These are phyloP conservation scores for Blastocystis sp. DNA, from an alignment of 352 stramenopile genomes.

Conservation along the genomic window DNA sequence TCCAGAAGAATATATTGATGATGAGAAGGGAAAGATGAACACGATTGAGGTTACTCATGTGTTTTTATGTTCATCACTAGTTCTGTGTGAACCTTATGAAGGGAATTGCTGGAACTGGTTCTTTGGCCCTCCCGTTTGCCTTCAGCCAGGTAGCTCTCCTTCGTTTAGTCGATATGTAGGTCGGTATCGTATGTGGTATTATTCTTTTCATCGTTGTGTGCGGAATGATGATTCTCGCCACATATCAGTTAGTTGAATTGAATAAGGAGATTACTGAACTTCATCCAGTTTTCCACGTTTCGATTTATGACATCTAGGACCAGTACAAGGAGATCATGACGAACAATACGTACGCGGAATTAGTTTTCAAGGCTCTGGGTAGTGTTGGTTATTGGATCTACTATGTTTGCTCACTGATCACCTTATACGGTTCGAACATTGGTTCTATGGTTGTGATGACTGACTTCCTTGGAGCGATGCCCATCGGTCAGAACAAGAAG, in stretches of 20 bases:
- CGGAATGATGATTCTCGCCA: constrained; percentile 55
- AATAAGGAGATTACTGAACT: constrained; percentile 33
- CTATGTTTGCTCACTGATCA: constrained; percentile 55
- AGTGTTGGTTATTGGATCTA: constrained; percentile 45
- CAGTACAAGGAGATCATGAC: neutral
- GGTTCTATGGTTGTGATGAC: constrained; percentile 60
- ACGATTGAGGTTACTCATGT: neutral
- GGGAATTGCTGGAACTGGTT: constrained; percentile 59
- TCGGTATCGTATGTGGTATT: constrained; percentile 47
- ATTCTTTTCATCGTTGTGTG: constrained; percentile 43
- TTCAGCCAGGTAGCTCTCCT: constrained; percentile 12
- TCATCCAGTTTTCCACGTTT: neutral
- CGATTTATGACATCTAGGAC: neutral
- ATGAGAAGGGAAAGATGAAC: constrained; percentile 60
- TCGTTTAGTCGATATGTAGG: neutral
- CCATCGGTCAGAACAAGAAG: neutral
- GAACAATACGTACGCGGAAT: constrained; percentile 51
- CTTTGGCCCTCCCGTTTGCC: constrained; percentile 47
- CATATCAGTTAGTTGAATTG: constrained; percentile 26
- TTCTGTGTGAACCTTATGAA: constrained; percentile 61
- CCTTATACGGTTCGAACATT: constrained; percentile 52
- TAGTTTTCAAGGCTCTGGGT: constrained; percentile 39
- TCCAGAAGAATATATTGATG: constrained; percentile 12
- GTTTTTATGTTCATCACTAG: neutral
- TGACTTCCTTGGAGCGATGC: constrained; percentile 17